These are phyloP conservation scores for Annulohypoxylon truncatum DNA, from an alignment of 2,329 filamentous ascomycete genomes.

Conservation along the genomic window DNA sequence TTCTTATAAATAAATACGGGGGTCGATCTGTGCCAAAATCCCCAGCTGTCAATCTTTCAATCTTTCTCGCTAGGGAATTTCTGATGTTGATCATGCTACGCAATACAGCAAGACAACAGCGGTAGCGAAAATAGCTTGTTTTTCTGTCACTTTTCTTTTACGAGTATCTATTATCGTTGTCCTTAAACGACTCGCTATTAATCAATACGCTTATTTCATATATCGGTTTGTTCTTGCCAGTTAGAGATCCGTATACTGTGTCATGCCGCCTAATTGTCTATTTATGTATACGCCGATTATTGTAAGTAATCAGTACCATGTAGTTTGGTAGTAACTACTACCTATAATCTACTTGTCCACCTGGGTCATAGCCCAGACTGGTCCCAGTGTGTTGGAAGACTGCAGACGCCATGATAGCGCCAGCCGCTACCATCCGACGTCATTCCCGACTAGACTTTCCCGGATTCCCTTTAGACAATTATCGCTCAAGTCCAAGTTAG, in stretches of 20 bases:
- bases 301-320: background rate
- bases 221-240: background rate
- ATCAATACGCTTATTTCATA: slow-evolving; percentile 1
- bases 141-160: slow-evolving; percentile 9
- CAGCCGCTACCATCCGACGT: slow-evolving; percentile 14
- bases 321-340: background rate
- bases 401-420: slow-evolving; percentile 22
- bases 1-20: slow-evolving; percentile 41
- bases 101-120: slow-evolving; percentile 18
- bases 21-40: slow-evolving; percentile 33
- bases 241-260: background rate
- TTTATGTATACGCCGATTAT: slow-evolving; percentile 3
- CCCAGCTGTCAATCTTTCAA: slow-evolving; percentile 34
- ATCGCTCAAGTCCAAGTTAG: background rate
- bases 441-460: slow-evolving; percentile 23
- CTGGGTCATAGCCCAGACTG: slow-evolving; percentile 1
- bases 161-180: background rate
- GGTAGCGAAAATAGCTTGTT: slow-evolving; percentile 15
- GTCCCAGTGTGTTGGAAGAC: slow-evolving; percentile 4
- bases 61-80: slow-evolving; percentile 35
- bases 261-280: slow-evolving; percentile 11
- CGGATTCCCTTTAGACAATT: background rate
- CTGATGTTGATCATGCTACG: slow-evolving; percentile 38
- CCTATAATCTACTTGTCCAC: background rate
- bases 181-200: background rate